Evolutionary conservation across 257 asterid species (phyloP).

Genomic region (Fraxinus pennsylvanica): DNA sequence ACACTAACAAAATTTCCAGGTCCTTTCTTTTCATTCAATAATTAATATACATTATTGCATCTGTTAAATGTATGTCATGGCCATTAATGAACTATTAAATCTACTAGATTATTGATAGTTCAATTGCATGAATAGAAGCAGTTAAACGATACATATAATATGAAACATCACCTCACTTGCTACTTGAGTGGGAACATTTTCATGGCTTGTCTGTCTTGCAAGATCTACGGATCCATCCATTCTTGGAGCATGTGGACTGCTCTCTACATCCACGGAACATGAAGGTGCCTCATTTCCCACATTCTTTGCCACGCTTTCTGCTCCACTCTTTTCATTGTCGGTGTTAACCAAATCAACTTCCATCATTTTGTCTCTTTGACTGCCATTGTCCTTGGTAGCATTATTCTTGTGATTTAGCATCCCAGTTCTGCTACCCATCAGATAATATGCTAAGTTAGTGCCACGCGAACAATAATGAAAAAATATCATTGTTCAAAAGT

Average conservation of each 20-base stretch:
- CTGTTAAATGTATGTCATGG: background rate
- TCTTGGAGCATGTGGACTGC: slow-evolving; percentile 28
- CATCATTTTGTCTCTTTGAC: slow-evolving; percentile 33
- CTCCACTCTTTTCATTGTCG: slow-evolving; percentile 30
- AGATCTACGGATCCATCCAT: slow-evolving; percentile 32
- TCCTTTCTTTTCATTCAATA: background rate
- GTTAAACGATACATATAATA: background rate
- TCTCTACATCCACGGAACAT: slow-evolving; percentile 25
- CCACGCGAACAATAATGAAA: background rate
- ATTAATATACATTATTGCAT: background rate
- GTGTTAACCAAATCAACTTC: slow-evolving; percentile 32
- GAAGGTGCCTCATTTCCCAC: slow-evolving; percentile 29
- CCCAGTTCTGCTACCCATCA: slow-evolving; percentile 41
- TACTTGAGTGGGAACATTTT: slow-evolving; percentile 34
- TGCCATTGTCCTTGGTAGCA: slow-evolving; percentile 28
- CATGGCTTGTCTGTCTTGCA: slow-evolving; percentile 28
- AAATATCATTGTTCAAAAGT: slow-evolving; percentile 1
- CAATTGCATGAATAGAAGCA: background rate
- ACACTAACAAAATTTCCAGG: slow-evolving; percentile 1
- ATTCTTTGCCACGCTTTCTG: slow-evolving; percentile 25
- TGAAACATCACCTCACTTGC: slow-evolving; percentile 32
- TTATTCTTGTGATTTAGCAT: slow-evolving; percentile 25
- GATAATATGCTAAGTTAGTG: slow-evolving; percentile 5
- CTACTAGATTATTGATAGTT: background rate
- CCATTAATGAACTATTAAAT: background rate